These are phyloP conservation scores for Boletus rufocinnamomeus DNA, from an alignment of 768 basidiomycete species.

Conservation along the genomic window DNA sequence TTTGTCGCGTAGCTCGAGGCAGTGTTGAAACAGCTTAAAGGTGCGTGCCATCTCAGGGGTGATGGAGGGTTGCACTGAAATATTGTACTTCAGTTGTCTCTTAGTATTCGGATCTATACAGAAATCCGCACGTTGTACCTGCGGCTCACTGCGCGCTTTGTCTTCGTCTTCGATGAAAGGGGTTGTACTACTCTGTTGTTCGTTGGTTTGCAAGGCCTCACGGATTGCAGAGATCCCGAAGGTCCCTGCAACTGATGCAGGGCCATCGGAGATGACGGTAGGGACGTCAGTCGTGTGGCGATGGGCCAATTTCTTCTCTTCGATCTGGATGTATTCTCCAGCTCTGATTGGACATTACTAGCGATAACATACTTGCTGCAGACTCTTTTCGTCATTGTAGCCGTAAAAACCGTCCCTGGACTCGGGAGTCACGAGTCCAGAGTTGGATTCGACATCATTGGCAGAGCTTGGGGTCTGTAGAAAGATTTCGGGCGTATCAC, in stretches of 20 bases:
- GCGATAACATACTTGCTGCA: constrained; percentile 61
- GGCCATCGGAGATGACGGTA: constrained; percentile 21
- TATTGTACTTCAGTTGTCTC: constrained; percentile 6
- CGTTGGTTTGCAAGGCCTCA: constrained; percentile 28
- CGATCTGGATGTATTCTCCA: constrained; percentile 51
- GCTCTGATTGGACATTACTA: constrained; percentile 2
- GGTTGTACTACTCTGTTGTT: constrained; percentile 13
- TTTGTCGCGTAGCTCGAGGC: constrained; percentile 92
- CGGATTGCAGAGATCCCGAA: constrained; percentile 42
- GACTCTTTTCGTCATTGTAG: constrained; percentile 75
- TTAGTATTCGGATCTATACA: background rate
- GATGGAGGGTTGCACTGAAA: constrained; percentile 27
- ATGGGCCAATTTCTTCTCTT: constrained; percentile 71
- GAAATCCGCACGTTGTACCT: constrained; percentile 33
- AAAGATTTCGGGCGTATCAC: background rate
- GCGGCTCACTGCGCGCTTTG: constrained; percentile 33
- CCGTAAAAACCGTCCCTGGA: constrained; percentile 76
- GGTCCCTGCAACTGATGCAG: constrained; percentile 39
- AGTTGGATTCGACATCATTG: constrained; percentile 18
- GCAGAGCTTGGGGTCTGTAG: background rate
- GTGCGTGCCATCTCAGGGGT: constrained; percentile 53
- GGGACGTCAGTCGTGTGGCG: constrained; percentile 59
- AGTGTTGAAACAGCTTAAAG: constrained; percentile 75
- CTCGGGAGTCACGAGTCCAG: constrained; percentile 45
- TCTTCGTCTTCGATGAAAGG: constrained; percentile 41